Base-by-base conservation (phyloP, 2,329 filamentous ascomycete species). In the Pestalotiopsis sp. region DNA sequence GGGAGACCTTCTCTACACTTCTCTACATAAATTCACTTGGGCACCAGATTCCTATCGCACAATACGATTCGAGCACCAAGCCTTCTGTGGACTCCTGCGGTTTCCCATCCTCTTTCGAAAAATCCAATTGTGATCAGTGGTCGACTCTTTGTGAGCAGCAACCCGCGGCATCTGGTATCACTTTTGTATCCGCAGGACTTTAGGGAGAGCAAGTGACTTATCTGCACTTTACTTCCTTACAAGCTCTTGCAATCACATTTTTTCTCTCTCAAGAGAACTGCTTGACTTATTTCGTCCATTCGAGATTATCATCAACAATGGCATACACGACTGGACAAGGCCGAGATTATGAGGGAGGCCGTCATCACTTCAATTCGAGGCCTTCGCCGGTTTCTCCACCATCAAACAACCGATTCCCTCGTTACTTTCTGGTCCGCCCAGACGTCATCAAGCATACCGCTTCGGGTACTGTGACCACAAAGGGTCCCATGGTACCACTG, bases 401-500 rank as follows among this genome's bases (percentile, higher is more conserved):
- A 39, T 14, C 7, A 61, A 60, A 14, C 27, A 64, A 56, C 38
- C 70, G 75, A 20, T 70, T 70, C 3, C 79, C 78, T 7, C 77
- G 77, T 9, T 79, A 83, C 76, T 87, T 84, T 73, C 70, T 87
- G 63, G 77, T 84, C 69, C 82, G 85, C 1, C 82, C 81, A 5
- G 76, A 74, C 2, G 72, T 75, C 1, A 76, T 79, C n/a, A 72
- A 70, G 27, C 69, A 73, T 49, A 75, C 77, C 36, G 71, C 74
- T 2, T 73, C 75, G 4, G 75, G 78, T 66, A 66, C 68, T 20
- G 64, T 73, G 7, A 71, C 72, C 14, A 72, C 63, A 9, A 78
- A 77, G 0, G 80, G 78, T 3, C 75, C 76, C 6, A 80, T 85
- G 3, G 85, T 88, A 1, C 87, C 87, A 6, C 80, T 89, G n/a